Percentiles rank a stretch among this genome's conserved stretches.
phyloP scores from a whole-genome alignment of 2,329 filamentous ascomycete genomes.

The Aureobasidium sp. region DNA sequence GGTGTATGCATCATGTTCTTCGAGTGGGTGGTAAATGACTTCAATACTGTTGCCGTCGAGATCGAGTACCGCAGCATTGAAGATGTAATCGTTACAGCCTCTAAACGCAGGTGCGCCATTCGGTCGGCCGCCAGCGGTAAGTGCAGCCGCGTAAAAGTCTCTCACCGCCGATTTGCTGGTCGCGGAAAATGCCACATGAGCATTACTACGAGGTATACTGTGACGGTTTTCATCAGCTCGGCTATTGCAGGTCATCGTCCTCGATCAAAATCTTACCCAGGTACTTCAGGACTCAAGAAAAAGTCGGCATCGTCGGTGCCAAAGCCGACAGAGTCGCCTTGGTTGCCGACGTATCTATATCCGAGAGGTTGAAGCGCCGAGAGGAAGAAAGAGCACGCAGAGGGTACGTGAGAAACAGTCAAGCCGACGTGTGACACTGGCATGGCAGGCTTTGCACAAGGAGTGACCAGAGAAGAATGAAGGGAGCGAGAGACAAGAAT shows the following conservation, averaged over 20 bases:
- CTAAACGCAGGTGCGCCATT: constrained; percentile 51
- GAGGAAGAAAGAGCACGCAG: constrained; percentile 77
- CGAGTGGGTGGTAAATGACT: constrained; percentile 54
- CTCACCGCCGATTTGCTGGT: constrained; percentile 58
- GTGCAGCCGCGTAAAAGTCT: constrained; percentile 63
- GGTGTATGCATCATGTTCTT: constrained; percentile 27
- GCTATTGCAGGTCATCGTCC: not conserved
- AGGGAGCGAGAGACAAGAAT: not conserved
- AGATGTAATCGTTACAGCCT: constrained; percentile 48
- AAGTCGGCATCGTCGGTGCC: constrained; percentile 56
- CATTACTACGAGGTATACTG: constrained; percentile 45
- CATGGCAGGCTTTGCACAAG: constrained; percentile 36
- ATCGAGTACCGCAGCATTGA: constrained; percentile 62
- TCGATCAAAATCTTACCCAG: not conserved
- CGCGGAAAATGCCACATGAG: constrained; percentile 63
- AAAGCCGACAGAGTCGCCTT: constrained; percentile 55
- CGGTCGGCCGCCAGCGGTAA: constrained; percentile 56
- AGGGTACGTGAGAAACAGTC: constrained; percentile 69
- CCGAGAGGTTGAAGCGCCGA: constrained; percentile 71
- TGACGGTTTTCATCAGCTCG: constrained; percentile 1
- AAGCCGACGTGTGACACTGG: constrained; percentile 57
- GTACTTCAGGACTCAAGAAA: constrained; percentile 52
- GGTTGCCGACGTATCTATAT: constrained; percentile 61
- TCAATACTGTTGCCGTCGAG: constrained; percentile 81
- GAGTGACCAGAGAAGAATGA: not conserved